These are phyloP conservation scores for Lanmaoa pseudosensibilis DNA, from an alignment of 768 basidiomycete genomes.

Conservation along the genomic window DNA sequence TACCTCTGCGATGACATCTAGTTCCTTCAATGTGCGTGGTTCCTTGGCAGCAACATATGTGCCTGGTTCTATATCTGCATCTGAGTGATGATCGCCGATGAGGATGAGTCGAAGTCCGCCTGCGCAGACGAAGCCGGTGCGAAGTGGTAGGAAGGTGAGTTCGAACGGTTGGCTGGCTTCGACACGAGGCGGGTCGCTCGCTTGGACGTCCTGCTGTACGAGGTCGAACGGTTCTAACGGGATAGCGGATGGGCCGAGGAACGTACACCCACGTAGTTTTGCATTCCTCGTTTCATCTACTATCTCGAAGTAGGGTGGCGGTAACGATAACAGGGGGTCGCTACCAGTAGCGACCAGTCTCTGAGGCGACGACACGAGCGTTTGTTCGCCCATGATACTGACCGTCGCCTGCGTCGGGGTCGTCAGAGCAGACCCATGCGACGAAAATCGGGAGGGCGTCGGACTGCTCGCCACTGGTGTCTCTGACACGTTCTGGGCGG, in stretches of 20 bases:
- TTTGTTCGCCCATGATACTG: conserved; percentile 4
- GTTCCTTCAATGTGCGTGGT: conserved; percentile 61
- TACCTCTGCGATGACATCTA: conserved; percentile 69
- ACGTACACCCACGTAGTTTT: conserved; percentile 37
- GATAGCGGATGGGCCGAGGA: conserved; percentile 54
- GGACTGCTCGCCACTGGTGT: neutral
- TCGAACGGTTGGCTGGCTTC: conserved; percentile 58
- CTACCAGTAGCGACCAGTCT: neutral
- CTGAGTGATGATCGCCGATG: conserved; percentile 52
- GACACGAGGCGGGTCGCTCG: conserved; percentile 26
- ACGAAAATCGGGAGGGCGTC: conserved; percentile 6
- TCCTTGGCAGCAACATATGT: conserved; percentile 31
- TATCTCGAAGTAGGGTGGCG: conserved; percentile 48
- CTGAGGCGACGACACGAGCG: conserved; percentile 17
- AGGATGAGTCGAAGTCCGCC: conserved; percentile 75
- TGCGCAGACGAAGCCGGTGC: conserved; percentile 57
- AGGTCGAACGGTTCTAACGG: conserved; percentile 47
- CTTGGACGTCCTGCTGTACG: conserved; percentile 4
- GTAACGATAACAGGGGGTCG: conserved; percentile 32
- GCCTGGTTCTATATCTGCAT: conserved; percentile 33
- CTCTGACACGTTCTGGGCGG: conserved; percentile 13
- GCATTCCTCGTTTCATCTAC: conserved; percentile 36
- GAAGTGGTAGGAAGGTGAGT: conserved; percentile 58
- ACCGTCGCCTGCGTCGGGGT: conserved; percentile 5
- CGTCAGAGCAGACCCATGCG: conserved; percentile 7